phyloP scores from a whole-genome alignment of 2,329 filamentous ascomycete genomes.

The Claviceps purpurea region DNA sequence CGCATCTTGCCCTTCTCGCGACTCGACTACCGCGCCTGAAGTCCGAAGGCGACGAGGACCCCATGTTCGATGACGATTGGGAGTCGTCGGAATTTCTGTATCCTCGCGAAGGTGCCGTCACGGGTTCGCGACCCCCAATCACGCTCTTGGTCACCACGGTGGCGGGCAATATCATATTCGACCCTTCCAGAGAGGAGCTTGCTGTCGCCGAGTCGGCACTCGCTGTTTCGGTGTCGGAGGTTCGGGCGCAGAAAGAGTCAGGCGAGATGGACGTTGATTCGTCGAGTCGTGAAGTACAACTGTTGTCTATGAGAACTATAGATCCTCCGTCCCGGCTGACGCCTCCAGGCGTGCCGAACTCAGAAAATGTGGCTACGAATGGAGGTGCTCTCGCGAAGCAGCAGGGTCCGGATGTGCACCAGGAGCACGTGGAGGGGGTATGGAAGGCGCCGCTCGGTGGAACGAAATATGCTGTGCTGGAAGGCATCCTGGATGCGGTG shows the following conservation, averaged over 20 bases:
- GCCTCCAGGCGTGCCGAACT: slow-evolving; percentile 54
- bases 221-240: slow-evolving; percentile 63
- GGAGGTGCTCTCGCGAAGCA: slow-evolving; percentile 23
- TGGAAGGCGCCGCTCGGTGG: slow-evolving; percentile 82
- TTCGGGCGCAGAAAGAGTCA: slow-evolving; percentile 10
- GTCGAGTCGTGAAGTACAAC: slow-evolving; percentile 32
- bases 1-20: slow-evolving; percentile 81
- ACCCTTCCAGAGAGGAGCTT: slow-evolving; percentile 81
- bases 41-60: slow-evolving; percentile 88
- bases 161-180: slow-evolving; percentile 82
- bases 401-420: slow-evolving; percentile 30
- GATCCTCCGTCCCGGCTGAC: slow-evolving; percentile 64
- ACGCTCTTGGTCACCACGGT: slow-evolving; percentile 84
- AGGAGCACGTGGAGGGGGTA: slow-evolving; percentile 50
- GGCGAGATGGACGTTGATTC: slow-evolving; percentile 29
- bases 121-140: slow-evolving; percentile 55
- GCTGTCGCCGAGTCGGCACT: slow-evolving; percentile 83
- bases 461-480: slow-evolving; percentile 59
- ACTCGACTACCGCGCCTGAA: slow-evolving; percentile 74
- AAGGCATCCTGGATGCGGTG: slow-evolving; percentile 63
- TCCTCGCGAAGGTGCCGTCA: slow-evolving; percentile 30
- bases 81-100: slow-evolving; percentile 70
- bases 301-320: slow-evolving; percentile 59
- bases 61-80: slow-evolving; percentile 98
- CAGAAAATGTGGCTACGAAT: slow-evolving; percentile 43